A percentile compares a stretch with the other conserved stretches of the same genome.
Conservation (phyloP, 257 asterid genomes). For the Eucommia ulmoides region DNA sequence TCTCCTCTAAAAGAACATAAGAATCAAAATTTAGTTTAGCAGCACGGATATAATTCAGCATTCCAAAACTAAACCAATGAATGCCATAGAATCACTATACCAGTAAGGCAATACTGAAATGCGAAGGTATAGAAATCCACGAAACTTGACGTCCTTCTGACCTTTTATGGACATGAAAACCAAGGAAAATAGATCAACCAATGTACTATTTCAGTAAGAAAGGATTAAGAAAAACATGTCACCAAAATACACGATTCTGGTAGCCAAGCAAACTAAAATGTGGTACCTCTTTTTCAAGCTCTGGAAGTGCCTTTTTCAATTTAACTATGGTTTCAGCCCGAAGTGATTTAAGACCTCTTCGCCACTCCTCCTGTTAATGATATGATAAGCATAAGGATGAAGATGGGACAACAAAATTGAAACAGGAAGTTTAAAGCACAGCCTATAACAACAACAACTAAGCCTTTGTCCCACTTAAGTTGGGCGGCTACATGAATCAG, state of each 20-base stretch:
- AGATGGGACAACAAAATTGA: not conserved
- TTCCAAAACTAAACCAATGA: not conserved
- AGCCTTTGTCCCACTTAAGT: not conserved
- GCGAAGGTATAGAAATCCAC: constrained; percentile 52
- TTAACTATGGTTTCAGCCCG: not conserved
- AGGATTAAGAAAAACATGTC: not conserved
- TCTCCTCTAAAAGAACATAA: constrained; percentile 51
- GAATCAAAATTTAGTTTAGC: not conserved
- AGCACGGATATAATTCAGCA: too few species aligned
- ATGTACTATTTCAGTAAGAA: too few species aligned
- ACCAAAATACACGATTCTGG: not conserved
- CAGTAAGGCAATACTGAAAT: not conserved
- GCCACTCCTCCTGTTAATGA: not conserved
- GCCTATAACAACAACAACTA: not conserved
- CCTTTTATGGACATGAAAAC: not conserved
- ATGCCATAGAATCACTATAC: not conserved
- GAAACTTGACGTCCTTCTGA: constrained; percentile 22
- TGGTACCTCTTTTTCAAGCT: not conserved
- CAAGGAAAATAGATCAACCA: not conserved
- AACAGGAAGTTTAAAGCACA: not conserved
- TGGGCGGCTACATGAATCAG: too few species aligned
- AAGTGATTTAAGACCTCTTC: not conserved
- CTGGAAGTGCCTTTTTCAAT: not conserved
- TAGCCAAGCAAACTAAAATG: not conserved
- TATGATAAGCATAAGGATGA: not conserved